Evolutionary conservation across 805 yeast species (phyloP), one percentile per base, ranked within the genome.

Genomic region (Pichia californica): DNA sequence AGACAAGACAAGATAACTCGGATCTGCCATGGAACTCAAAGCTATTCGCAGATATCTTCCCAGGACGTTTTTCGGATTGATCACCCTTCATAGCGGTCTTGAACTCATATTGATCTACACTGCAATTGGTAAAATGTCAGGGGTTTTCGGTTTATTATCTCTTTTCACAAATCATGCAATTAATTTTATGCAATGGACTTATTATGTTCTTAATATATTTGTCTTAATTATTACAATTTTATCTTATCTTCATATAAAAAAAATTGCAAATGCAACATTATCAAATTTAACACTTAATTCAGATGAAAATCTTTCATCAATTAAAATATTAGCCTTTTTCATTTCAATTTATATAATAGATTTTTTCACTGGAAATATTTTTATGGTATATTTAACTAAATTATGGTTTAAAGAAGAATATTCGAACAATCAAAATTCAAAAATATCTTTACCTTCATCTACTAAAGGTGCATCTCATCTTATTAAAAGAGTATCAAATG

Each of bases 111-210:
- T 88, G 5, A 82, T 86, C 1, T 69, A 85, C 30, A 83, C 89
- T 14, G 74, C 88, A 30, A 71, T 89, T 50, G 91, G 91, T 67
- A 89, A 89, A 59, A 86, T 89, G 52, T 80, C 95, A 46, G 96
- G 98, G 9, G 69, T 80, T 18, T 91, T 83, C 62, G 99, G 97
- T 25, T 68, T 91, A 29, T 67, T 88, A 19, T 88, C 97, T 1
- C 61, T 91, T 21, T 74, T 91, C 56, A 89, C 97, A 0, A 93
- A 96, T 2, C 96, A 89, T 57, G 93, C 93, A 2, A 70, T 89
- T 43, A 81, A 79, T 47, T 75, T 81, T 47, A 67, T 84, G 66
- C 97, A 91, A 58, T 85, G 96, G 93, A 46, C 83, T 1, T 77
- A 81, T 51, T 88, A 89, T 61, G 53, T 83, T 15, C 60, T 81